Percentiles rank a stretch among this genome's conserved stretches.
These are phyloP conservation scores for Cryptosporidium xiaoi DNA, from an alignment of 169 alveolate species.

Conservation along the genomic window DNA sequence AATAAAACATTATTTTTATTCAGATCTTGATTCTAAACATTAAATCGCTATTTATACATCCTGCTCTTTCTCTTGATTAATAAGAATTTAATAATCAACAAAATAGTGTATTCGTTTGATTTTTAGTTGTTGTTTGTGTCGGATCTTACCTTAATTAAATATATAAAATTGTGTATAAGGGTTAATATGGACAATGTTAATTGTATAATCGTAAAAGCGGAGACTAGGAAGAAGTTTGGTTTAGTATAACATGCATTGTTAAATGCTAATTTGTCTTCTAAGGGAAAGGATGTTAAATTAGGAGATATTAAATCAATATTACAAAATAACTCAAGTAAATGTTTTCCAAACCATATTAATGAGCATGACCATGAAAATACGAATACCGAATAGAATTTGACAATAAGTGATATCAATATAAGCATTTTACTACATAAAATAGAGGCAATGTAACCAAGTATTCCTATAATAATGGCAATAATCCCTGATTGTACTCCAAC, in stretches of 20 bases:
- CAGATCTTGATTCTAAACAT: neutral
- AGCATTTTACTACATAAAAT: constrained; percentile 66
- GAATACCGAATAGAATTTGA: constrained; percentile 58
- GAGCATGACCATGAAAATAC: constrained; percentile 71
- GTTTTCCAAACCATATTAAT: constrained; percentile 64
- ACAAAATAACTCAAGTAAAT: constrained; percentile 42
- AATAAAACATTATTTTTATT: neutral
- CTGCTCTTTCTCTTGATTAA: no score
- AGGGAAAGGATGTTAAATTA: constrained; percentile 17
- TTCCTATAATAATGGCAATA: constrained; percentile 41
- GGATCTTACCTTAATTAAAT: constrained; percentile 34
- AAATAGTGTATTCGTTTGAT: neutral
- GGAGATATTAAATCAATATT: constrained; percentile 23
- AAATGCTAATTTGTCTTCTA: constrained; percentile 30
- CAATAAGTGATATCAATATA: constrained; percentile 17
- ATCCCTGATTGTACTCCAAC: constrained; percentile 45
- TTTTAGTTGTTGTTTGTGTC: neutral
- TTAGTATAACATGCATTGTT: constrained; percentile 65
- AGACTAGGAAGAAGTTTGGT: constrained; percentile 32
- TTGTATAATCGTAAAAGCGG: constrained; percentile 20
- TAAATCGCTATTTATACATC: no score
- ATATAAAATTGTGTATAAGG: constrained; percentile 10
- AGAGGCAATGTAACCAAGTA: constrained; percentile 59
- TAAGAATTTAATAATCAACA: neutral
- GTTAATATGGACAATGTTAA: constrained; percentile 12